Evolutionary conservation across 164 flowering plant species (phyloP), one percentile per base, ranked within the genome.

Genomic region (Umbilicus rupestris): DNA sequence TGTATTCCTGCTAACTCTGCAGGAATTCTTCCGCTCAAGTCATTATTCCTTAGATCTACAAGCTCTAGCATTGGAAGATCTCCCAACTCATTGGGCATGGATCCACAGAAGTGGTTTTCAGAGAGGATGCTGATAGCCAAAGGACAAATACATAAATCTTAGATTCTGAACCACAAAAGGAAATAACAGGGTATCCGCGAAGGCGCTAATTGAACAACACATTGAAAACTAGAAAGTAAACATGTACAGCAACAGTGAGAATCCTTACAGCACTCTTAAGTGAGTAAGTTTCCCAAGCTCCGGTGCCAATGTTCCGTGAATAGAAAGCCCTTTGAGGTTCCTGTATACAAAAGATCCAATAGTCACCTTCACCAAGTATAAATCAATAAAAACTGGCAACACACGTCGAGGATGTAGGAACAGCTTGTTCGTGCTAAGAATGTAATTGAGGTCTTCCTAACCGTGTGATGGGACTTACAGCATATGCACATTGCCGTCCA

Each of bases 21-120:
- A 1, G 98, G 98, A 81, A 93, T 72, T 5, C 47, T 68, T 72
- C 96, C 97, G 67, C 69, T 75, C 73, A 93, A 80, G 57, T 79
- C 76, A 76, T 93, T 93, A 29, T 71, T 76, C 73, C 94, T 81
- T 72, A 93, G 73, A 70, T 93, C 97, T 74, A 93, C 71, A 46
- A 81, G 68, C 76, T 93, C 84, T 71, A 93, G 74, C 65, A 65
- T 72, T 22, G 69, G 68, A 42, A 93, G 85, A 41, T 55, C 73
- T 65, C 85, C 84, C 75, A 93, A 62, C 79, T 87, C 88, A 65
- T 77, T 81, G 15, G 98, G 98, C 65, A 93, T 88, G 71, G 58
- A 59, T 62, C 98, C 98, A 31, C 68, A 78, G 72, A 93, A 83
- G 39, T 67, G 78, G 79, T 92, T 89, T 76, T 84, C 75, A 62